Conservation (phyloP, 345 rosid species). For the sweet orange (Citrus sinensis) region DNA sequence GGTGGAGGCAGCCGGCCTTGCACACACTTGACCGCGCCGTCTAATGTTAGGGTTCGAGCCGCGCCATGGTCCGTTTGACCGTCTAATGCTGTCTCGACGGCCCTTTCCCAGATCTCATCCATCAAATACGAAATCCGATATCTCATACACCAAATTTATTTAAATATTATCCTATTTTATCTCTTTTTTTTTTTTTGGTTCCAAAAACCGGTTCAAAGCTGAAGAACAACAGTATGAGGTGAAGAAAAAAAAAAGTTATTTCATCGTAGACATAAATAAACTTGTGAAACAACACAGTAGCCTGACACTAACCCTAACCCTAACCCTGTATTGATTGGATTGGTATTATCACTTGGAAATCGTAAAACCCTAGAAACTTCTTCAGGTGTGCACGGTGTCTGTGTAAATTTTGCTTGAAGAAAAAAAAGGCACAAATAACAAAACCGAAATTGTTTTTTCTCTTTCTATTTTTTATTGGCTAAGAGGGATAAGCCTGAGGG, state of each 20-base stretch:
- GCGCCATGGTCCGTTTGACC: slow-evolving; percentile 49
- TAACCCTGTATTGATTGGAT: neutral
- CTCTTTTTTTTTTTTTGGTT: neutral
- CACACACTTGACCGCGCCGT: slow-evolving; percentile 72
- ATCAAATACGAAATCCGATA: slow-evolving; percentile 28
- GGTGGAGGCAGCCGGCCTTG: slow-evolving; percentile 61
- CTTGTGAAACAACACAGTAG: neutral
- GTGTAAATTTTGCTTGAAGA: neutral
- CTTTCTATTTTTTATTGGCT: slow-evolving; percentile 23
- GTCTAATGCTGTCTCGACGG: slow-evolving; percentile 63
- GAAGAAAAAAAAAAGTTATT: neutral
- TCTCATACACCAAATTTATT: slow-evolving; percentile 19
- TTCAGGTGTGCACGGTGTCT: slow-evolving; percentile 15
- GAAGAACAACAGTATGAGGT: neutral
- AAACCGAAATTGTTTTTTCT: neutral
- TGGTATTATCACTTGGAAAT: neutral
- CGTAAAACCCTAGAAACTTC: slow-evolving; percentile 22
- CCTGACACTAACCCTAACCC: slow-evolving; percentile 3
- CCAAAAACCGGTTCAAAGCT: neutral
- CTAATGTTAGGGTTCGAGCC: slow-evolving; percentile 50
- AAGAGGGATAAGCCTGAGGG: slow-evolving; percentile 18
- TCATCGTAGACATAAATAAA: neutral
- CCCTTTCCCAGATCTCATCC: slow-evolving; percentile 88
- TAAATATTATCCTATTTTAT: neutral
- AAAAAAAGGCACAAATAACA: neutral